Conservation (phyloP, 805 yeast genomes). For the Trichomonascus vanleenenianus region DNA sequence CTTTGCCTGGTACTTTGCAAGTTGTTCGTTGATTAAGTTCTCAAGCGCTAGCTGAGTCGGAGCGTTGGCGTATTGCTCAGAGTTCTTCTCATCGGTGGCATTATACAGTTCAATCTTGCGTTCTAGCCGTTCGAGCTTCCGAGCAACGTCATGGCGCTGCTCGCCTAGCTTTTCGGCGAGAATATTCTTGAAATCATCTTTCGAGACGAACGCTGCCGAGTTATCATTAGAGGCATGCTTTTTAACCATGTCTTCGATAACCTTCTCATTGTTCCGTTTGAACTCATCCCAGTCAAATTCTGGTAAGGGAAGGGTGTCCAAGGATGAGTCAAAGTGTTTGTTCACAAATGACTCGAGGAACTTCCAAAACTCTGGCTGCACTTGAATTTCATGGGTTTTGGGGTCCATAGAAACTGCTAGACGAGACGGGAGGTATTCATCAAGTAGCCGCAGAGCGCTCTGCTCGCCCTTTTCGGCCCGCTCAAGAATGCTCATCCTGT, state of each 20-base stretch:
- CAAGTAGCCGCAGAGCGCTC: conserved; percentile 1
- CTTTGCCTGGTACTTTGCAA: neutral
- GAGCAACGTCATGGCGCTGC: conserved; percentile 1
- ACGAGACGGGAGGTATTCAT: conserved; percentile 7
- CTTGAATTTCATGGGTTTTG: neutral
- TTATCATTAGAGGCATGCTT: neutral
- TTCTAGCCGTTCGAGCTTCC: conserved; percentile 2
- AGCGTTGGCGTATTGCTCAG: neutral
- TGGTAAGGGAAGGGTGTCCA: neutral
- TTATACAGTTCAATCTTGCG: neutral
- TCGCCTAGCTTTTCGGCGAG: neutral
- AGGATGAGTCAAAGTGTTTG: neutral
- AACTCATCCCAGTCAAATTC: conserved; percentile 6
- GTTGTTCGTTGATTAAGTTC: neutral
- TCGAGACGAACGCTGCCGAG: neutral
- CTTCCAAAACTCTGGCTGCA: conserved; percentile 9
- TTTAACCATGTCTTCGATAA: neutral
- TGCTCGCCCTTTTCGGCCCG: conserved; percentile 5
- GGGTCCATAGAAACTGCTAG: conserved; percentile 7
- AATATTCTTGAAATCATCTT: neutral
- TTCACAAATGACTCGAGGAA: conserved; percentile 3
- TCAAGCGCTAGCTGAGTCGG: conserved; percentile 4
- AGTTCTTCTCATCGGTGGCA: neutral
- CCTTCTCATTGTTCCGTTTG: neutral
- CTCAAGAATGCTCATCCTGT: conserved; percentile 2